These are phyloP conservation scores for Rhodomyrtus psidioides DNA, from an alignment of 441 rosid species.

Conservation along the genomic window DNA sequence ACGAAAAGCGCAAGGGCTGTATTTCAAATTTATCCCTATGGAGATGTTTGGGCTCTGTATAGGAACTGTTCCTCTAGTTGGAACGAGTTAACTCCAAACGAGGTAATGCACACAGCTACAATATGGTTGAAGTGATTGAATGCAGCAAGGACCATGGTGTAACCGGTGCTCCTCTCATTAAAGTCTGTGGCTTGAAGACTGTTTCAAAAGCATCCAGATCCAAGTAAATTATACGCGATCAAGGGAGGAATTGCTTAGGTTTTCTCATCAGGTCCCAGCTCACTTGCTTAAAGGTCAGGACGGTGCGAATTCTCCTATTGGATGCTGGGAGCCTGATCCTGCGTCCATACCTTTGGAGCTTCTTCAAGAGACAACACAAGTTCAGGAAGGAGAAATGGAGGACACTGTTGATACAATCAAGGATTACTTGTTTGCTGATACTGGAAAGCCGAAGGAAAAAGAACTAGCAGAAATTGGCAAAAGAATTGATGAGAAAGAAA, in stretches of 20 bases:
- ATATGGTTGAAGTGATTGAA: too few relatives aligned
- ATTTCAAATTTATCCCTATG: too few relatives aligned
- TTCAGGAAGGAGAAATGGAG: background rate
- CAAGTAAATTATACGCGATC: conserved; percentile 5
- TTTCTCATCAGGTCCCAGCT: conserved; percentile 33
- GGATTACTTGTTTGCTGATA: background rate
- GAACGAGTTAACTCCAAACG: too few relatives aligned
- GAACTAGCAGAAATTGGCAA: background rate
- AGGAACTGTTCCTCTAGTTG: too few relatives aligned
- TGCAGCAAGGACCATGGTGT: too few relatives aligned
- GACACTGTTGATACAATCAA: background rate
- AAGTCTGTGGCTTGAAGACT: conserved; percentile 25
- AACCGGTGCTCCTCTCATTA: conserved; percentile 9
- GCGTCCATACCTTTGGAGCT: conserved; percentile 32
- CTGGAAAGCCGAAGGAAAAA: background rate
- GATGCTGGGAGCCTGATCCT: conserved; percentile 33
- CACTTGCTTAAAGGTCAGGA: conserved; percentile 26
- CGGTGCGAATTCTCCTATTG: conserved; percentile 19
- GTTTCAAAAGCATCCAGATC: conserved; percentile 7
- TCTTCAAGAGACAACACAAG: conserved; percentile 14
- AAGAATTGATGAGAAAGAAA: conserved; percentile 5
- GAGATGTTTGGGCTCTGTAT: too few relatives aligned
- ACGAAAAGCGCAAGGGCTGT: too few relatives aligned
- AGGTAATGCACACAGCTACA: too few relatives aligned
- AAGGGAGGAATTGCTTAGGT: conserved; percentile 24